These are phyloP conservation scores for Rhododendron molle DNA, from an alignment of 148 eudicot species.

Conservation along the genomic window DNA sequence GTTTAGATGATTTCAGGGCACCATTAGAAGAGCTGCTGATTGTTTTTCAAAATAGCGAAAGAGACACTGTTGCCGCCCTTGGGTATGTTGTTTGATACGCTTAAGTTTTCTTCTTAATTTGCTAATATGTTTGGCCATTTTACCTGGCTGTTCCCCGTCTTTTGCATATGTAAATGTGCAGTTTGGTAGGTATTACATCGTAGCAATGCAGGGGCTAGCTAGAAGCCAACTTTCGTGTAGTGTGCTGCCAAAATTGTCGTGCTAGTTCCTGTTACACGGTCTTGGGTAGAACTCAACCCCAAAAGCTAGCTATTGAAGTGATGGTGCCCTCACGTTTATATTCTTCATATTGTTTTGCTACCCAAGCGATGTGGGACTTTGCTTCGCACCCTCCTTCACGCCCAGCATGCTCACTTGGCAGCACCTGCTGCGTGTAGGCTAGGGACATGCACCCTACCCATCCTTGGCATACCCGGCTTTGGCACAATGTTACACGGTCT, in stretches of 20 bases:
- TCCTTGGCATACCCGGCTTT: too few species aligned
- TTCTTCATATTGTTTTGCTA: too few species aligned
- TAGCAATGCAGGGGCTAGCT: not conserved
- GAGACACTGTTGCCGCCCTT: slow-evolving; percentile 50
- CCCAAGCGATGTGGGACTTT: too few species aligned
- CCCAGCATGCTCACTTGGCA: too few species aligned
- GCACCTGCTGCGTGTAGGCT: too few species aligned
- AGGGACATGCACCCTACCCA: too few species aligned
- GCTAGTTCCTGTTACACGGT: not conserved
- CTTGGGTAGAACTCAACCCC: not conserved
- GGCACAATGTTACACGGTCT: too few species aligned
- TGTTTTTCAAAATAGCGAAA: slow-evolving; percentile 51
- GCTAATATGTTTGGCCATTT: slow-evolving; percentile 7
- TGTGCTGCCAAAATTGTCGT: not conserved
- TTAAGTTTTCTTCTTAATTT: not conserved
- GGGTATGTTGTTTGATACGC: slow-evolving; percentile 50
- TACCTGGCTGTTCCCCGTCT: not conserved
- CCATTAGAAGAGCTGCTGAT: slow-evolving; percentile 84
- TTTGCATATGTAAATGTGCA: too few species aligned
- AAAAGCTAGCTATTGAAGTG: too few species aligned
- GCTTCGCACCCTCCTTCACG: too few species aligned
- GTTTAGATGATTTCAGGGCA: slow-evolving; percentile 88
- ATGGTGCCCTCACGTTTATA: too few species aligned
- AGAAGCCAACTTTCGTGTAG: not conserved
- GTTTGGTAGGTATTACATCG: too few species aligned